phyloP scores from a whole-genome alignment of 1,139 yeast genomes.

The Saccharomyces hybrid region DNA sequence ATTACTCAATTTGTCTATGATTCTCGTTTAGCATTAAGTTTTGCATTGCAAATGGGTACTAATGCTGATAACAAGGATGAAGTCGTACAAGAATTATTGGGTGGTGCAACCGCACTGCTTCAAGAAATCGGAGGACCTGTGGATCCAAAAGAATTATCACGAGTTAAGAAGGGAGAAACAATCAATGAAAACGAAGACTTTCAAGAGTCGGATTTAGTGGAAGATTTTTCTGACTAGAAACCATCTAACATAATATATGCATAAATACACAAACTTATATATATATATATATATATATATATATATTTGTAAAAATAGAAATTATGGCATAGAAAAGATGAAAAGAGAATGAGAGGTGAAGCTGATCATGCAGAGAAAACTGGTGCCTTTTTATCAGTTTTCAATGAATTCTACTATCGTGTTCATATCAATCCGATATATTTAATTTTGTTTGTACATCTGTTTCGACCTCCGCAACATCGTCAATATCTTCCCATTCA shows the following conservation, averaged over 20 bases:
- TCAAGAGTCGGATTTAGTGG: constrained; percentile 30
- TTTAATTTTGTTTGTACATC: constrained; percentile 15
- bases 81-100: constrained; percentile 47
- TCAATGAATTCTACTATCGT: background rate
- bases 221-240: constrained; percentile 10
- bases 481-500: constrained; percentile 35
- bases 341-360: background rate
- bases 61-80: constrained; percentile 36
- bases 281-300: background rate
- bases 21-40: constrained; percentile 47
- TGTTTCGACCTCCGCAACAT: constrained; percentile 11
- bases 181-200: constrained; percentile 40
- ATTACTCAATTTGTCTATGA: constrained; percentile 37
- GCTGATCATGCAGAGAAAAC: too few relatives aligned
- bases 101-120: constrained; percentile 44
- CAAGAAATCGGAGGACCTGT: constrained; percentile 53
- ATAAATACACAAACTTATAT: background rate
- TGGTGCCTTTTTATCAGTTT: background rate
- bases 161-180: constrained; percentile 37
- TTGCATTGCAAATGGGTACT: constrained; percentile 41
- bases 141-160: constrained; percentile 30
- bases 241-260: background rate
- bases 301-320: background rate
- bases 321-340: background rate
- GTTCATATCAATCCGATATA: constrained; percentile 5